phyloP scores from a whole-genome alignment of 257 asterid genomes.

The Leptodermis oblonga region DNA sequence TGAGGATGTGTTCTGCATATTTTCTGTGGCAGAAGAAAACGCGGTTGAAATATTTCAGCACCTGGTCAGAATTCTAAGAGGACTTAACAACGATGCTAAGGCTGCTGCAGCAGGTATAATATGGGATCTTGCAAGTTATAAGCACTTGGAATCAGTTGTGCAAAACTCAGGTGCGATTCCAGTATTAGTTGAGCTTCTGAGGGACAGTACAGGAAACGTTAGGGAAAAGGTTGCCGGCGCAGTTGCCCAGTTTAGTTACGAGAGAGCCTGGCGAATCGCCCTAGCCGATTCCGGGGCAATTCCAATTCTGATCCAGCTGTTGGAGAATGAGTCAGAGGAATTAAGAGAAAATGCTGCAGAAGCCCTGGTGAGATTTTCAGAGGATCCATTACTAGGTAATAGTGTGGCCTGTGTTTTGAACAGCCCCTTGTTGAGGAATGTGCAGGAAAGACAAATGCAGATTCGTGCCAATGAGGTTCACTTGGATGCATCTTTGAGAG shows the following conservation, averaged over 20 bases:
- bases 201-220: constrained; percentile 26
- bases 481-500: constrained; percentile 27
- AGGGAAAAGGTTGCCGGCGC: constrained; percentile 53
- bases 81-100: constrained; percentile 34
- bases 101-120: constrained; percentile 55
- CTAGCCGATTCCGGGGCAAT: constrained; percentile 55
- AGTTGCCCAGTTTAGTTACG: constrained; percentile 48
- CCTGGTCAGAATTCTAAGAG: constrained; percentile 44
- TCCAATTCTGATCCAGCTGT: constrained; percentile 29
- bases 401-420: constrained; percentile 28
- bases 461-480: constrained; percentile 32
- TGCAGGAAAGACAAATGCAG: constrained; percentile 35
- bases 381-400: constrained; percentile 41
- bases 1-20: constrained; percentile 51
- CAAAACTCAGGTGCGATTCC: constrained; percentile 41
- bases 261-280: constrained; percentile 27
- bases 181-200: constrained; percentile 41
- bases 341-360: constrained; percentile 50
- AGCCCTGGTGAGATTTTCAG: constrained; percentile 47
- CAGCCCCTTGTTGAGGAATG: constrained; percentile 35
- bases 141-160: constrained; percentile 28
- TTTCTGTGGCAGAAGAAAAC: constrained; percentile 47
- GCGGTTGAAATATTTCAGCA: constrained; percentile 40
- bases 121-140: constrained; percentile 44
- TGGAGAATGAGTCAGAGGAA: constrained; percentile 40